These are phyloP conservation scores for Neopestalotiopsis rosae DNA, from an alignment of 2,329 filamentous ascomycete species.

Conservation along the genomic window DNA sequence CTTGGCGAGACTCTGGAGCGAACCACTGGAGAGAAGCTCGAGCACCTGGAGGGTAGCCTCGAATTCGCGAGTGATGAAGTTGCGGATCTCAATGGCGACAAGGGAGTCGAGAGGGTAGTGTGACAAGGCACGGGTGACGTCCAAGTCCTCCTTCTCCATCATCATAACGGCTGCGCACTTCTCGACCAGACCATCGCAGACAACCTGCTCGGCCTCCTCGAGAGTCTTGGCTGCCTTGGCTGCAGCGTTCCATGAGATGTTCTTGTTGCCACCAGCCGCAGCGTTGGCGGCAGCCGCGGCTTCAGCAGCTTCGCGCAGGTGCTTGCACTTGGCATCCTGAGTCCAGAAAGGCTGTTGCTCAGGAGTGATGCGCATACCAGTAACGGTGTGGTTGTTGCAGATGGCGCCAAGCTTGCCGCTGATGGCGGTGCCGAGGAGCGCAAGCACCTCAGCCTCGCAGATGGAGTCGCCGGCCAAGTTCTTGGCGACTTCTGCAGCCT, in stretches of 20 bases:
- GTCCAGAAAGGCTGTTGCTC: conserved; percentile 57
- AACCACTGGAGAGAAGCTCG: conserved; percentile 58
- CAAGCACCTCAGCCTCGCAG: conserved; percentile 58
- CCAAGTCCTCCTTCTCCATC: conserved; percentile 54
- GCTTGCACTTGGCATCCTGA: conserved; percentile 58
- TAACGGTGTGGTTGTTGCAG: conserved; percentile 58
- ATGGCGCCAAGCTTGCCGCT: conserved; percentile 45
- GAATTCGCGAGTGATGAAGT: conserved; percentile 55
- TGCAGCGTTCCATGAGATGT: conserved; percentile 49
- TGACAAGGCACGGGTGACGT: conserved; percentile 46
- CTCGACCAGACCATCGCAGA: conserved; percentile 49
- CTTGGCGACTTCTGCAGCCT: conserved; percentile 51
- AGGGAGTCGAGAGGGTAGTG: conserved; percentile 54
- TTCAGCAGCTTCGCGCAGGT: conserved; percentile 49
- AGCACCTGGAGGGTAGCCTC: conserved; percentile 59
- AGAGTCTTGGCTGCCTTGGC: conserved; percentile 48
- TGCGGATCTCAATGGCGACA: conserved; percentile 55
- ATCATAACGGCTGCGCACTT: conserved; percentile 56
- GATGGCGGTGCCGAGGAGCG: conserved; percentile 57
- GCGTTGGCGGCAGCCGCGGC: conserved; percentile 43
- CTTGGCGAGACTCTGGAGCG: conserved; percentile 53
- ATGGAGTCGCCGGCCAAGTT: conserved; percentile 56
- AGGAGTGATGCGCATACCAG: conserved; percentile 56
- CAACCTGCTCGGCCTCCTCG: conserved; percentile 50
- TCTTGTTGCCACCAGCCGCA: conserved; percentile 29